Percentiles rank a stretch among this genome's conserved stretches.
These are phyloP conservation scores for Annona cherimola DNA, from an alignment of 164 flowering plant species.

Conservation along the genomic window DNA sequence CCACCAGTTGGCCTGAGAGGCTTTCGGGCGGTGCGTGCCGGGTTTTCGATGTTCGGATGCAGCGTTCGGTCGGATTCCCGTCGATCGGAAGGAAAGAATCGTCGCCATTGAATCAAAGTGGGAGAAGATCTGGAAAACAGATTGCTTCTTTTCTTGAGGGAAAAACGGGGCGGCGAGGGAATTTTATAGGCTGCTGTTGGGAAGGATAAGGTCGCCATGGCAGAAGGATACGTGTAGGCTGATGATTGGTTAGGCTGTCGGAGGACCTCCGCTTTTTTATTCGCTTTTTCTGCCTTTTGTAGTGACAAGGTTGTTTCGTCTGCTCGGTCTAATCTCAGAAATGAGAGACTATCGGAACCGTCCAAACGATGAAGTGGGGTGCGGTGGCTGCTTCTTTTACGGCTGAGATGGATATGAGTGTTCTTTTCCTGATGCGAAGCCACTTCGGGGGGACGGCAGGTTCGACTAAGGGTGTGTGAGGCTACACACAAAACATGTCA, in stretches of 20 bases:
- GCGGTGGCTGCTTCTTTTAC: too few species aligned
- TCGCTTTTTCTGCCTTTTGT: not conserved
- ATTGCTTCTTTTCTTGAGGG: not conserved
- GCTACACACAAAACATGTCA: too few species aligned
- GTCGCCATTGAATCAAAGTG: conserved; percentile 31
- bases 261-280: not conserved
- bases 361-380: too few species aligned
- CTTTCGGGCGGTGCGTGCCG: conserved; percentile 17
- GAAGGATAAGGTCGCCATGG: not conserved
- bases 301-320: too few species aligned
- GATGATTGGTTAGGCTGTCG: not conserved
- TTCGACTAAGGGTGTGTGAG: too few species aligned
- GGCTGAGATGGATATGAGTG: too few species aligned
- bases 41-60: conserved; percentile 18
- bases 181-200: not conserved
- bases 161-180: not conserved
- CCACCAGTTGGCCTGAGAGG: conserved; percentile 51
- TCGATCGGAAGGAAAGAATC: conserved; percentile 20
- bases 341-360: too few species aligned
- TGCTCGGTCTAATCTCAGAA: too few species aligned
- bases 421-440: too few species aligned
- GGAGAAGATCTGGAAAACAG: not conserved
- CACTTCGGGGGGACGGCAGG: too few species aligned
- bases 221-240: conserved; percentile 16
- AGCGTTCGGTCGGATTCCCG: conserved; percentile 28